These are phyloP conservation scores for Pythium brachiatum DNA, from an alignment of 352 stramenopile species.

Conservation along the genomic window DNA sequence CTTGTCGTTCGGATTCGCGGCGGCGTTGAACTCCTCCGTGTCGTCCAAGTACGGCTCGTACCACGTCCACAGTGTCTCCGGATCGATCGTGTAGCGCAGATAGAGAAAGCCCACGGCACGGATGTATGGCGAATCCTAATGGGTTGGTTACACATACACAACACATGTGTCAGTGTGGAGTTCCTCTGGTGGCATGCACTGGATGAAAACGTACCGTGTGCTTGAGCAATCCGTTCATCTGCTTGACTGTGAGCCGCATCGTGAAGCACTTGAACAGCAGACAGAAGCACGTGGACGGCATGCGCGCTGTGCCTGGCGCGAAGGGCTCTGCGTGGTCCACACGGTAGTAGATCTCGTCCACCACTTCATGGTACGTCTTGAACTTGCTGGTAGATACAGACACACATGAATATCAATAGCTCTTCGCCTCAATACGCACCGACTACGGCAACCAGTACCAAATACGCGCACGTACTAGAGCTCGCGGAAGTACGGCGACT, in stretches of 20 bases:
- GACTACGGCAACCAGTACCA: not conserved
- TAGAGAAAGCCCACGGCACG: slow-evolving; percentile 97
- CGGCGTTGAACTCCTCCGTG: slow-evolving; percentile 90
- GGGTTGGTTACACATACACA: not conserved
- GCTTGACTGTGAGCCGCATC: slow-evolving; percentile 94
- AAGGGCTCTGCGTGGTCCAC: slow-evolving; percentile 91
- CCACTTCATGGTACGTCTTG: slow-evolving; percentile 96
- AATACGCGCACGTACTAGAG: slow-evolving; percentile 65
- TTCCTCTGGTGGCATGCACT: not conserved
- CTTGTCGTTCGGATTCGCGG: slow-evolving; percentile 72
- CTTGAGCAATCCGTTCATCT: slow-evolving; percentile 95
- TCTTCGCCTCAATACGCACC: not conserved
- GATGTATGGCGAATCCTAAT: slow-evolving; percentile 95
- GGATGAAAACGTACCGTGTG: slow-evolving; percentile 51
- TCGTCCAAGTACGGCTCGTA: slow-evolving; percentile 96
- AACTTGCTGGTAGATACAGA: slow-evolving; percentile 43
- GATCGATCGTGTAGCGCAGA: slow-evolving; percentile 94
- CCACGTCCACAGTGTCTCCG: slow-evolving; percentile 92
- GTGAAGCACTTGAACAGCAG: slow-evolving; percentile 96
- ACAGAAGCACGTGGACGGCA: slow-evolving; percentile 96
- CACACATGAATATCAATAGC: not conserved
- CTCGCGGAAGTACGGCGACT: slow-evolving; percentile 95
- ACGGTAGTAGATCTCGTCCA: slow-evolving; percentile 91
- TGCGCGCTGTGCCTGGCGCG: slow-evolving; percentile 84
- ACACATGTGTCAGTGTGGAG: not conserved